These are phyloP conservation scores for Aureobasidium sp. DNA, from an alignment of 2,329 filamentous ascomycete genomes.

Conservation along the genomic window DNA sequence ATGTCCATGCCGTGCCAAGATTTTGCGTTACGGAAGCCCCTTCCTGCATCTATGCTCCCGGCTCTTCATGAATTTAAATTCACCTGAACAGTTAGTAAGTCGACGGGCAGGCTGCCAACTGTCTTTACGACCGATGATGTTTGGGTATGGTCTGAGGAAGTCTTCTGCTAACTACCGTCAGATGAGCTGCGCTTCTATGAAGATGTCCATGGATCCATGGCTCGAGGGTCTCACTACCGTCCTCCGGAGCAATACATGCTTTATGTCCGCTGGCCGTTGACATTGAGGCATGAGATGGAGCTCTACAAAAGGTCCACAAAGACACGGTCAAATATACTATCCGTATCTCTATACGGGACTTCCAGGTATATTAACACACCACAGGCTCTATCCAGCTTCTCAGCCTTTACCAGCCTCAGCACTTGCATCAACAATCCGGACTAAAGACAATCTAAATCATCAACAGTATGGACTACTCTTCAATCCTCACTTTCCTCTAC, in stretches of 20 bases:
- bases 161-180: too few relatives aligned
- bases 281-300: background rate
- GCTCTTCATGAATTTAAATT: too few relatives aligned
- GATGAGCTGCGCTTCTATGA: background rate
- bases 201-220: too few relatives aligned
- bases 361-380: background rate
- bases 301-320: background rate
- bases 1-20: background rate
- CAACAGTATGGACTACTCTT: background rate
- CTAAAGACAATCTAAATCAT: too few relatives aligned
- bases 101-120: too few relatives aligned
- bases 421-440: background rate
- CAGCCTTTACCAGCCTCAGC: background rate
- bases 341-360: background rate
- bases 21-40: too few relatives aligned
- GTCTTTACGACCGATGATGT: too few relatives aligned
- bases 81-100: too few relatives aligned
- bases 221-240: background rate
- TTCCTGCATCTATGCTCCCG: too few relatives aligned
- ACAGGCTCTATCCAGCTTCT: background rate
- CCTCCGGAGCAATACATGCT: background rate
- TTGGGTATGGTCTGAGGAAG: too few relatives aligned
- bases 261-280: background rate
- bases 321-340: background rate
- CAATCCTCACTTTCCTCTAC: conserved; percentile 31